A percentile compares a stretch with the other conserved stretches of the same genome.
These are phyloP conservation scores for Pseudogymnoascus sp. DNA, from an alignment of 2,329 filamentous ascomycete species.

Conservation along the genomic window DNA sequence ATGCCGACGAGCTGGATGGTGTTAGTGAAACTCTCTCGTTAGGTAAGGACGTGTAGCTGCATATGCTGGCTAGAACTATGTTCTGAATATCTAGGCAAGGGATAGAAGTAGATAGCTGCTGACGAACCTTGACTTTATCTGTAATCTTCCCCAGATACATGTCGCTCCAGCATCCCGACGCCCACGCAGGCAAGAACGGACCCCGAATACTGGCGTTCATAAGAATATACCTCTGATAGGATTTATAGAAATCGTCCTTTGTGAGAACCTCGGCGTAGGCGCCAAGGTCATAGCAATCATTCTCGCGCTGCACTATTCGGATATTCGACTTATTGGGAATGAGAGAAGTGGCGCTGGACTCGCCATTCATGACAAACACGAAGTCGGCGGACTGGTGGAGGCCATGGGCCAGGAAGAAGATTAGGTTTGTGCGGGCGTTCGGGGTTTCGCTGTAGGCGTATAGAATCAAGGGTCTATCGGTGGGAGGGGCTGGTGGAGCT, in stretches of 20 bases:
- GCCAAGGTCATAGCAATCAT: slow-evolving; percentile 26
- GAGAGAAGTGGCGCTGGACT: slow-evolving; percentile 15
- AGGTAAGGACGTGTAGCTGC: background rate
- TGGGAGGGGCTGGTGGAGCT: background rate
- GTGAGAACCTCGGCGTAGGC: slow-evolving; percentile 22
- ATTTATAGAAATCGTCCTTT: slow-evolving; percentile 22
- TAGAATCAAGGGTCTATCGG: slow-evolving; percentile 21
- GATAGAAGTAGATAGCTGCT: background rate
- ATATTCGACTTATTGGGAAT: slow-evolving; percentile 22
- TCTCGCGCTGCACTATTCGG: slow-evolving; percentile 18
- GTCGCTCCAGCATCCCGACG: slow-evolving; percentile 24
- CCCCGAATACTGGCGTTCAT: slow-evolving; percentile 26
- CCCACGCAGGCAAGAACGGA: slow-evolving; percentile 25
- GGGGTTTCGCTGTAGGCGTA: slow-evolving; percentile 25
- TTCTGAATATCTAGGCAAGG: background rate
- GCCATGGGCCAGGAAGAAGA: slow-evolving; percentile 25
- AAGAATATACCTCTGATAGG: slow-evolving; percentile 24
- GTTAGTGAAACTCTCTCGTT: slow-evolving; percentile 9
- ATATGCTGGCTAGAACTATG: background rate
- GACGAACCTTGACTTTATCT: slow-evolving; percentile 22
- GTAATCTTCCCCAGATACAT: slow-evolving; percentile 22
- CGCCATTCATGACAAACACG: slow-evolving; percentile 25
- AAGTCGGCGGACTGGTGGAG: slow-evolving; percentile 25
- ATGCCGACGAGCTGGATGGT: slow-evolving; percentile 24
- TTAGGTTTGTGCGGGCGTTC: slow-evolving; percentile 20